Evolutionary conservation across 176 grass and related monocot genomes (phyloP), one percentile per base, ranked within the genome.

Genomic region (Olyra latifolia): DNA sequence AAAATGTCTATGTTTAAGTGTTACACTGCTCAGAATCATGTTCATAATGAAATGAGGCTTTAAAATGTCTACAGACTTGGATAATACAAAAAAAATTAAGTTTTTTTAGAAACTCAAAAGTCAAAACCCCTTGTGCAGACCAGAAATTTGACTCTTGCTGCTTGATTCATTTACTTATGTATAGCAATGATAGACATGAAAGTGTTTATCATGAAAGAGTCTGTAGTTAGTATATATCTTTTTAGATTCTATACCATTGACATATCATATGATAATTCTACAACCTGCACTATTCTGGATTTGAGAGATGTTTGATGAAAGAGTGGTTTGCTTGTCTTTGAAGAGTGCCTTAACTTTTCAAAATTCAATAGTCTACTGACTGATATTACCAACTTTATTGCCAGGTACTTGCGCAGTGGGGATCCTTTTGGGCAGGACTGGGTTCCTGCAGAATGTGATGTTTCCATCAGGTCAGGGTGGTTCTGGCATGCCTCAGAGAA

Each of bases 401-500:
- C 6, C 79, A 94, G 95, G 67, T 93, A 91, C 84, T 89, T 88
- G 24, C 5, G 32, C 20, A 42, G 48, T 83, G 95, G 95, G 9
- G 92, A 98, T 83, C 92, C 74, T 72, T 62, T 85, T 74, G 95
- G 95, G 55, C 53, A 66, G 62, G 88, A 98, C 38, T 98, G 95
- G 92, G 90, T 98, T 74, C 92, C 95, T 61, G 92, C 95, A 58
- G 95, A 98, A 82, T 98, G 95, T 78, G 92, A 95, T 63, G 95
- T 95, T 79, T 95, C 95, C 35, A 95, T 98, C 77, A 87, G 95
- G 65, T 86, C 83, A 58, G 92, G 95, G 29, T 98, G 95, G 95
- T 98, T 98, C 64, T 98, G 95, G 95, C 95, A 95, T 69, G 71
- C 74, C 16, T 91, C 88, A 45, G 65, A 98, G 82, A 88, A 85